Percentiles rank a stretch among this genome's conserved stretches.
These are phyloP conservation scores for Hyaloraphidium curvatum DNA, from an alignment of 192 early-diverging fungal species.

Conservation along the genomic window DNA sequence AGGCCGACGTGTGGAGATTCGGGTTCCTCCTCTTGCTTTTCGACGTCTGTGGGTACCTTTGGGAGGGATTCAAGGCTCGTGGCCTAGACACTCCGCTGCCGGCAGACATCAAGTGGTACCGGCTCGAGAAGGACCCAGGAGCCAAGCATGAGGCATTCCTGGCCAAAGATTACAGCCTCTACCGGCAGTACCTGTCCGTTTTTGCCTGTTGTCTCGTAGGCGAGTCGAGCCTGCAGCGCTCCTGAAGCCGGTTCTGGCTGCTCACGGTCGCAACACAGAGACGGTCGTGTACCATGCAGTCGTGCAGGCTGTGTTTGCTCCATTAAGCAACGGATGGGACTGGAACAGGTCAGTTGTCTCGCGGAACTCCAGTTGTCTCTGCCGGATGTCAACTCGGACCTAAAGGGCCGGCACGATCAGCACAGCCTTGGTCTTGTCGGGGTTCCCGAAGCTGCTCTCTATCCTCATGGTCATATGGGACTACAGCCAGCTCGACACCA, in stretches of 20 bases:
- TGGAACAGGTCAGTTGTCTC: too few relatives aligned
- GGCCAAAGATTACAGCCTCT: constrained; percentile 19
- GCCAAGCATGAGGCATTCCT: constrained; percentile 32
- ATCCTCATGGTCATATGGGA: constrained; percentile 87
- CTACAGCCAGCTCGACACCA: constrained; percentile 59
- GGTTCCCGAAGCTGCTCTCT: constrained; percentile 69
- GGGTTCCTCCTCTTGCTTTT: constrained; percentile 65
- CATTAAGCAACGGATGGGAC: too few relatives aligned
- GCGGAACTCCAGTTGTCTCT: too few relatives aligned
- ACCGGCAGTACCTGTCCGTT: constrained; percentile 56
- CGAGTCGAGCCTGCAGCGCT: too few relatives aligned
- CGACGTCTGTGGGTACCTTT: constrained; percentile 45
- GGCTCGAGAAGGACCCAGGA: constrained; percentile 47
- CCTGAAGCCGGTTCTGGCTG: too few relatives aligned
- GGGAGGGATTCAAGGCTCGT: background rate
- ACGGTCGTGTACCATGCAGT: too few relatives aligned
- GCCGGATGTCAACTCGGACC: too few relatives aligned
- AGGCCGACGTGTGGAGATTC: background rate
- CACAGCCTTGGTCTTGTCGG: constrained; percentile 56
- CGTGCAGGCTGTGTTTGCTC: too few relatives aligned
- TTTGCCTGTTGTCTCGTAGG: constrained; percentile 45
- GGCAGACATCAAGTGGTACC: constrained; percentile 72
- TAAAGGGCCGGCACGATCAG: too few relatives aligned
- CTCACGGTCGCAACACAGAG: too few relatives aligned
- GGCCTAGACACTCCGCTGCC: background rate